A percentile compares a stretch with the other conserved stretches of the same genome.
Evolutionary conservation across 139 green algal genomes (phyloP).

Genomic region (Pedinophyceae sp.): DNA sequence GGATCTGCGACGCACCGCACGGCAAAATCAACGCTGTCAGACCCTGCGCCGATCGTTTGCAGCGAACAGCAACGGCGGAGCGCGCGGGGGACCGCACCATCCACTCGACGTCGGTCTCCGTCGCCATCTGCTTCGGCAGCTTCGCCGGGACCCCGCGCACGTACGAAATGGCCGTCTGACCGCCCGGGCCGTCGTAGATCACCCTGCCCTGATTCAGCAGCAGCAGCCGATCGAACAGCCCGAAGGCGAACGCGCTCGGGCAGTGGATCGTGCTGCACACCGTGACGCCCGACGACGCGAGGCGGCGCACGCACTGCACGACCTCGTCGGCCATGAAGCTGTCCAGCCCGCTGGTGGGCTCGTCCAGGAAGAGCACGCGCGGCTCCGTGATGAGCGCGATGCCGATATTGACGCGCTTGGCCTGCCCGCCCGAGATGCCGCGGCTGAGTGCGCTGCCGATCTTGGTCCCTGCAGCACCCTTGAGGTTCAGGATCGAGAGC

Average conservation of each 20-base stretch:
- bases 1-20: too few relatives aligned
- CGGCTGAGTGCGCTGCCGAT: neutral
- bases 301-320: neutral
- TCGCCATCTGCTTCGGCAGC: too few relatives aligned
- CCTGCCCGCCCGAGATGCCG: slow-evolving; percentile 15
- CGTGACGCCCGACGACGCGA: neutral
- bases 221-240: slow-evolving; percentile 1
- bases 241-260: slow-evolving; percentile 1
- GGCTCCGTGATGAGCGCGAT: slow-evolving; percentile 13
- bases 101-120: too few relatives aligned
- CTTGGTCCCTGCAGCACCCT: neutral
- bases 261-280: slow-evolving; percentile 1
- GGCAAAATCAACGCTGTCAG: too few relatives aligned
- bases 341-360: slow-evolving; percentile 6
- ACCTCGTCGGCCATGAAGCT: slow-evolving; percentile 1
- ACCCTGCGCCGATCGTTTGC: too few relatives aligned
- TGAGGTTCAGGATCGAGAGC: neutral
- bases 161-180: too few relatives aligned
- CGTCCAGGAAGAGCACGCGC: slow-evolving; percentile 15
- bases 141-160: too few relatives aligned
- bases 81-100: too few relatives aligned
- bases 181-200: slow-evolving; percentile 48
- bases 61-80: neutral
- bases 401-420: slow-evolving; percentile 17
- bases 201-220: slow-evolving; percentile 12